phyloP scores from a whole-genome alignment of 257 asterid genomes.

The Solanum pinnatisectum region DNA sequence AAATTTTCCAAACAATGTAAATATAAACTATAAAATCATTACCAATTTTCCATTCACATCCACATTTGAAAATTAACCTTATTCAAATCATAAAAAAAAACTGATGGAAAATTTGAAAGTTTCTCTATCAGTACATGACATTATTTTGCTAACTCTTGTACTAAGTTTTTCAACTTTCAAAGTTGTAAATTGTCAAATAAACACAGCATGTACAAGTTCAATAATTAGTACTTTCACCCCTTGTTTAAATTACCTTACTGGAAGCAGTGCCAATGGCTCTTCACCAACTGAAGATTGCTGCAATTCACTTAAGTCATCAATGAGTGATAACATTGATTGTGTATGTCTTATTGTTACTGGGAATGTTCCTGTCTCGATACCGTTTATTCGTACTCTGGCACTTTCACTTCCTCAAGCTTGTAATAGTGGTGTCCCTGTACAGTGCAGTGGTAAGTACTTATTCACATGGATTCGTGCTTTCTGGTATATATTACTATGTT shows the following conservation, averaged over 20 bases:
- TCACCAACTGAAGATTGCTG: constrained; percentile 54
- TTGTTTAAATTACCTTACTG: constrained; percentile 52
- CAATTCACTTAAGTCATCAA: constrained; percentile 39
- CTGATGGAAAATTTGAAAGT: constrained; percentile 12
- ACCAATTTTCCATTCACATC: background rate
- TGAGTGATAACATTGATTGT: constrained; percentile 45
- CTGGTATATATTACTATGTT: no score
- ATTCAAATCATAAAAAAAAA: background rate
- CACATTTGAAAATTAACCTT: background rate
- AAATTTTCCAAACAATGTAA: constrained; percentile 1
- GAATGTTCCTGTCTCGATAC: constrained; percentile 61
- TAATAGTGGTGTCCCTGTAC: constrained; percentile 43
- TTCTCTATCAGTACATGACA: constrained; percentile 3
- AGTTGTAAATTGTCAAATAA: constrained; percentile 38
- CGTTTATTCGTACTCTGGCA: constrained; percentile 37
- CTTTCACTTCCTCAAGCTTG: constrained; percentile 51
- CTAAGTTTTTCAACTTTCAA: background rate
- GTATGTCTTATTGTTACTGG: constrained; percentile 62
- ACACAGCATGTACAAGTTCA: constrained; percentile 48
- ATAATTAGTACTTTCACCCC: constrained; percentile 49
- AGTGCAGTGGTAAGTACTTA: constrained; percentile 37
- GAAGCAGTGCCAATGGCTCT: constrained; percentile 41
- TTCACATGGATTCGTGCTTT: background rate
- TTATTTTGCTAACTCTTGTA: constrained; percentile 12
- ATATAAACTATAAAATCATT: constrained; percentile 6